Conservation (phyloP, 352 stramenopile genomes). For the Stephanocyclus meneghinianus region DNA sequence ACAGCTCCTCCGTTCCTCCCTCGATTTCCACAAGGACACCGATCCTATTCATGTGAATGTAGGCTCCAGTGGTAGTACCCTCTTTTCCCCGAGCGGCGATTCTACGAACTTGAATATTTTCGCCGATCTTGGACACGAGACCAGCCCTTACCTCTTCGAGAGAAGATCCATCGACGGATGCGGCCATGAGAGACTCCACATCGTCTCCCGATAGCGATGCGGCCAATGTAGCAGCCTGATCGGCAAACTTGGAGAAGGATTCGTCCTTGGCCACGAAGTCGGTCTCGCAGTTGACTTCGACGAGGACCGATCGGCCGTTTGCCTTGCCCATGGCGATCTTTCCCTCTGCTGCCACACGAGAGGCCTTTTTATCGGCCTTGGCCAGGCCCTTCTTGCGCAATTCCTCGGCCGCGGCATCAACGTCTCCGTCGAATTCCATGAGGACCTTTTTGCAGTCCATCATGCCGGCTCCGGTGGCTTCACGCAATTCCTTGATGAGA, state of each 20-base stretch:
- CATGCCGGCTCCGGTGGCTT: slow-evolving; percentile 74
- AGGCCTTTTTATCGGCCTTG: slow-evolving; percentile 83
- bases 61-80: slow-evolving; percentile 65
- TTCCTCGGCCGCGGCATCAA: slow-evolving; percentile 61
- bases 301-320: slow-evolving; percentile 81
- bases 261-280: slow-evolving; percentile 93
- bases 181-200: slow-evolving; percentile 57
- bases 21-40: slow-evolving; percentile 90
- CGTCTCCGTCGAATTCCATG: slow-evolving; percentile 65
- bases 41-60: slow-evolving; percentile 84
- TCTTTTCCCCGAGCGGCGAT: slow-evolving; percentile 46
- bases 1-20: slow-evolving; percentile 83
- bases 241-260: slow-evolving; percentile 85
- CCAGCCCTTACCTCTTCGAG: slow-evolving; percentile 64
- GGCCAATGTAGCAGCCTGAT: slow-evolving; percentile 62
- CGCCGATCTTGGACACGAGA: slow-evolving; percentile 79
- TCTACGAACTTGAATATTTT: slow-evolving; percentile 66
- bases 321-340: slow-evolving; percentile 62
- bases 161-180: slow-evolving; percentile 52
- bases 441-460: slow-evolving; percentile 83
- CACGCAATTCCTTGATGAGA: slow-evolving; percentile 75
- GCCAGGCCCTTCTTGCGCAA: slow-evolving; percentile 80
- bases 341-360: slow-evolving; percentile 69
- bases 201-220: slow-evolving; percentile 34
- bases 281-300: slow-evolving; percentile 93